Conservation (phyloP, 2,329 filamentous ascomycete genomes). For the Acrodontium crateriforme region DNA sequence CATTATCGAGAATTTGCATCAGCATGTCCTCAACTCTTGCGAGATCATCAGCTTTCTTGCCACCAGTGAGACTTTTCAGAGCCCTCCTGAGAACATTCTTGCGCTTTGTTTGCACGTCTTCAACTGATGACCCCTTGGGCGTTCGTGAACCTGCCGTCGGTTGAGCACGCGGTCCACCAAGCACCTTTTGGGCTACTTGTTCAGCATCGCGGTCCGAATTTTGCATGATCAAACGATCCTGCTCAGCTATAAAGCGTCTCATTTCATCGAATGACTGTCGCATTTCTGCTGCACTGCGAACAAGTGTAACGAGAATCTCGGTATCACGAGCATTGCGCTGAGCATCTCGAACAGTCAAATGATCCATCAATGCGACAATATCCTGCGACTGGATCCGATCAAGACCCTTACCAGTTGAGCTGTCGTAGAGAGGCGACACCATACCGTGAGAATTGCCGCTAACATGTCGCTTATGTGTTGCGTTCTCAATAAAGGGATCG, state of each 20-base stretch:
- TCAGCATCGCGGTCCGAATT: constrained; percentile 81
- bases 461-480: constrained; percentile 49
- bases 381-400: constrained; percentile 92
- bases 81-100: constrained; percentile 89
- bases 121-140: constrained; percentile 37
- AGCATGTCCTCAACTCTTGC: constrained; percentile 39
- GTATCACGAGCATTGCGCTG: constrained; percentile 93
- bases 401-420: constrained; percentile 72
- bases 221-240: constrained; percentile 78
- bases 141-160: constrained; percentile 50
- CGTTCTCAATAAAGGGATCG: constrained; percentile 48
- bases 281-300: constrained; percentile 92
- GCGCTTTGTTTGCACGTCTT: constrained; percentile 58
- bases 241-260: constrained; percentile 80
- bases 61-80: constrained; percentile 68
- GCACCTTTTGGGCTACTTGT: constrained; percentile 64
- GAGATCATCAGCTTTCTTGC: constrained; percentile 69
- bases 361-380: constrained; percentile 94
- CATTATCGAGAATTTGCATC: constrained; percentile 79
- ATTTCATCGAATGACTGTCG: constrained; percentile 91
- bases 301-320: constrained; percentile 86
- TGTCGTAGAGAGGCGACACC: constrained; percentile 78
- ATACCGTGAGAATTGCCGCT: constrained; percentile 90
- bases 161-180: constrained; percentile 75
- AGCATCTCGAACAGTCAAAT: constrained; percentile 91